Percentiles rank a stretch among this genome's conserved stretches.
These are phyloP conservation scores for Multifurca ochricompacta DNA, from an alignment of 768 basidiomycete species.

Conservation along the genomic window DNA sequence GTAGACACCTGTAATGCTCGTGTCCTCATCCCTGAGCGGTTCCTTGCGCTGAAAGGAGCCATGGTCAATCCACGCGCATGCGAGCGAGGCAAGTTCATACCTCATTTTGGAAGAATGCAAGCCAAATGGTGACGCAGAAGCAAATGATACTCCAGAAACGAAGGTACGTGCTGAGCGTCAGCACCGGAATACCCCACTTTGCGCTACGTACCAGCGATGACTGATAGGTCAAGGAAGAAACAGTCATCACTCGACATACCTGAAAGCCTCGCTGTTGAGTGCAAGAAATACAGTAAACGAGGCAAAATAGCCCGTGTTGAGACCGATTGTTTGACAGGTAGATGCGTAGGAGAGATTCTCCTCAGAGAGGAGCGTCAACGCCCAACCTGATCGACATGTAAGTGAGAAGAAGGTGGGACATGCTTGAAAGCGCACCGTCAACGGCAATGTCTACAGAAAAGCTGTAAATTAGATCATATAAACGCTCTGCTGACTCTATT, in stretches of 20 bases:
- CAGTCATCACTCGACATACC: slow-evolving; percentile 34
- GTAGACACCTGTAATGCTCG: slow-evolving; percentile 88
- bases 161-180: slow-evolving; percentile 72
- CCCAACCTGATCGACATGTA: slow-evolving; percentile 47
- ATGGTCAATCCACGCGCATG: not conserved
- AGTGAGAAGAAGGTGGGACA: slow-evolving; percentile 32
- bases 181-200: slow-evolving; percentile 69
- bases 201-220: slow-evolving; percentile 31
- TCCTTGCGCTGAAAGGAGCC: slow-evolving; percentile 56
- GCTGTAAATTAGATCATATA: slow-evolving; percentile 17
- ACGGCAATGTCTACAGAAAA: slow-evolving; percentile 79
- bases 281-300: slow-evolving; percentile 98
- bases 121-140: slow-evolving; percentile 80
- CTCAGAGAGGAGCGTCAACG: slow-evolving; percentile 77
- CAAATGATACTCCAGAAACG: slow-evolving; percentile 81
- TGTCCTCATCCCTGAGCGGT: slow-evolving; percentile 62
- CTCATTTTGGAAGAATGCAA: slow-evolving; percentile 85
- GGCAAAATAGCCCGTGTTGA: slow-evolving; percentile 92
- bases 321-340: slow-evolving; percentile 95
- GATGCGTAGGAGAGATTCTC: slow-evolving; percentile 95
- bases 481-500: not conserved
- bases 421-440: slow-evolving; percentile 56
- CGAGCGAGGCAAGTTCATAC: slow-evolving; percentile 32
- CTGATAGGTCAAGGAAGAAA: slow-evolving; percentile 1
- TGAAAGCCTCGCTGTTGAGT: slow-evolving; percentile 89